Base-by-base conservation (phyloP, 805 yeast species). In the Spencermartinsiella europaea region DNA sequence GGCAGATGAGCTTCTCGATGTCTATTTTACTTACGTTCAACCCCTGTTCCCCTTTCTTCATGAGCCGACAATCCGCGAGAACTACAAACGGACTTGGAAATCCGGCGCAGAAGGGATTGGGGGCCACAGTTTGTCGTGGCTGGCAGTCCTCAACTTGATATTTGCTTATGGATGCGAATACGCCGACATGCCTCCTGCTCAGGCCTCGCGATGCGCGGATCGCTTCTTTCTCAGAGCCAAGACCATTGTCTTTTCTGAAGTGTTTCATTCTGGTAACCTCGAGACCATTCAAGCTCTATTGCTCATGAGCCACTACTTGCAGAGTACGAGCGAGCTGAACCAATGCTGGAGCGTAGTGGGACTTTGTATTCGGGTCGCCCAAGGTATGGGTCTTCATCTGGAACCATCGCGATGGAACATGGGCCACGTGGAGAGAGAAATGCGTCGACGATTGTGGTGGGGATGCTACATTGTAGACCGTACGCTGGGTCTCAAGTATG, bases 301-400 rank as follows among this genome's bases (percentile, higher is more conserved):
- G 33, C 37, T 60, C 21, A 52, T 54, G 10, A 58, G 62, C 19
- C 63, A 60, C 39, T 60, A 50, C 45, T 42, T 60, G 35, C 63
- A 59, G 44, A 63, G 60, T 17, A 55, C 62, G 12, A 53, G 54
- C 14, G 38, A 54, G 40, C 58, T 56, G 42, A 55, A 57, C 8
- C 59, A 57, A 17, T 70, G 76, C 17, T 74, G 77, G 77, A 62
- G 72, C 19, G 66, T 67, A 48, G 55, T 74, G 17, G 75, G 76
- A 3, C 53, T 56, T 15, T 69, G 76, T 1, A 70, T 74, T 16
- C 60, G 75, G 22, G 61, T 69, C 53, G 76, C 75, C 0, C 75
- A 71, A 56, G 61, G 73, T 0, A 51, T 70, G 27, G 78, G 77
- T 0, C 48, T 74, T 27, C 49, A 55, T 33, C 47, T 54, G 8